Percentiles rank a stretch among this genome's conserved stretches.
phyloP scores from a whole-genome alignment of 805 yeast species.

The Starmerella stigmatis region DNA sequence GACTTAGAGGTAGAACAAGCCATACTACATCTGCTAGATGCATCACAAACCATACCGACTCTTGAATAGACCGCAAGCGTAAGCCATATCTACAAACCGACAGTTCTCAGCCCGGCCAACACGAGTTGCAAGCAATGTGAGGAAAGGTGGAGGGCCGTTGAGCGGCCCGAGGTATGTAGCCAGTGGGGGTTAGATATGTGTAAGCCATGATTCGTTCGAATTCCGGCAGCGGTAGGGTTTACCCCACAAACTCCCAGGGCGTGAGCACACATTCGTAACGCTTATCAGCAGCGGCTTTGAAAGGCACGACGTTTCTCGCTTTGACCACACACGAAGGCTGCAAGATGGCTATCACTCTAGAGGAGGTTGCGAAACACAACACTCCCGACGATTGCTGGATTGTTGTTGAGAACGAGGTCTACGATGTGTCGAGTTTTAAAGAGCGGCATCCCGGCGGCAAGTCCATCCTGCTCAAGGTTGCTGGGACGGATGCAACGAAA shows the following conservation, averaged over 20 bases:
- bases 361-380: constrained; percentile 45
- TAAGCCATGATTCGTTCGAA: constrained; percentile 7
- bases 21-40: too few species aligned
- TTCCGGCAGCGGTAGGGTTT: constrained; percentile 5
- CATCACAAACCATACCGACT: too few species aligned
- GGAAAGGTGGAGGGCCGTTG: too few species aligned
- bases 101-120: too few species aligned
- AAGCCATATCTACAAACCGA: too few species aligned
- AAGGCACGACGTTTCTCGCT: too few species aligned
- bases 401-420: constrained; percentile 65
- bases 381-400: constrained; percentile 68
- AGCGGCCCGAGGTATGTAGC: background rate
- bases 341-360: constrained; percentile 11
- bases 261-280: background rate
- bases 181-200: background rate
- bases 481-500: constrained; percentile 72
- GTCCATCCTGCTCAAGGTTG: constrained; percentile 43
- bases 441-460: constrained; percentile 55
- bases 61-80: too few species aligned
- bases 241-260: constrained; percentile 3
- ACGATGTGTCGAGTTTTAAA: constrained; percentile 59
- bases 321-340: too few species aligned
- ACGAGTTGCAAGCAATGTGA: too few species aligned
- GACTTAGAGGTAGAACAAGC: too few species aligned
- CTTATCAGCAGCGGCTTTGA: too few species aligned